Evolutionary conservation across 768 basidiomycete species (phyloP).

Genomic region (Amanita pseudoporphyria): DNA sequence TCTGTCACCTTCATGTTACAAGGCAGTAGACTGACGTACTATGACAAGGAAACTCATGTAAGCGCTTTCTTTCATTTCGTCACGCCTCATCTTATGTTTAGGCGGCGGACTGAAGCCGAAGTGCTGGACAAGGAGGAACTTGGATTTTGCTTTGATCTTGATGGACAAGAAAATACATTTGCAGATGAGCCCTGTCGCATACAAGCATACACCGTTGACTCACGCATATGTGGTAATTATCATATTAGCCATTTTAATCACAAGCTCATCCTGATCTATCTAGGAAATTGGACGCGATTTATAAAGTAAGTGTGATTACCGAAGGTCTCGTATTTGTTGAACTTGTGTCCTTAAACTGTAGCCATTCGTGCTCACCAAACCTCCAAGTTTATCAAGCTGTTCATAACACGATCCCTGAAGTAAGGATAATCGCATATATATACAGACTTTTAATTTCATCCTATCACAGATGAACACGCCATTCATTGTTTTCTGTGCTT

Average conservation of each 20-base stretch:
- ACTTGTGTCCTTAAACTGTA: conserved; percentile 15
- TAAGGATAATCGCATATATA: conserved; percentile 16
- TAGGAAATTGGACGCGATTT: conserved; percentile 73
- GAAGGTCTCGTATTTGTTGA: background rate
- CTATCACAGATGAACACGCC: conserved; percentile 45
- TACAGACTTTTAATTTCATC: background rate
- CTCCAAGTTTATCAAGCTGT: conserved; percentile 47
- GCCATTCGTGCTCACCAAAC: conserved; percentile 63
- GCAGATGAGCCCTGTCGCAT: conserved; percentile 17
- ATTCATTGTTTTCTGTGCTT: conserved; percentile 52
- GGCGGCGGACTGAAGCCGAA: conserved; percentile 34
- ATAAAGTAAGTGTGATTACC: conserved; percentile 43
- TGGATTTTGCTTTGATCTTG: conserved; percentile 55
- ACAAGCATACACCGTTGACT: conserved; percentile 47
- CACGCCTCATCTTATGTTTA: conserved; percentile 11
- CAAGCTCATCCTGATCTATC: background rate
- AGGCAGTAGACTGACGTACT: background rate
- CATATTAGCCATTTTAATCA: background rate
- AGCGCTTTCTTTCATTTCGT: conserved; percentile 11
- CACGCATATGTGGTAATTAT: conserved; percentile 36
- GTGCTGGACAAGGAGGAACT: conserved; percentile 24
- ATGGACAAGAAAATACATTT: conserved; percentile 36
- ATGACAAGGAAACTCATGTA: conserved; percentile 35
- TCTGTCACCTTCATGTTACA: background rate
- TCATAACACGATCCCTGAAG: conserved; percentile 51